Base-by-base conservation (phyloP, 1,284 basidiomycete genomes). In the Termitomyces sp. region DNA sequence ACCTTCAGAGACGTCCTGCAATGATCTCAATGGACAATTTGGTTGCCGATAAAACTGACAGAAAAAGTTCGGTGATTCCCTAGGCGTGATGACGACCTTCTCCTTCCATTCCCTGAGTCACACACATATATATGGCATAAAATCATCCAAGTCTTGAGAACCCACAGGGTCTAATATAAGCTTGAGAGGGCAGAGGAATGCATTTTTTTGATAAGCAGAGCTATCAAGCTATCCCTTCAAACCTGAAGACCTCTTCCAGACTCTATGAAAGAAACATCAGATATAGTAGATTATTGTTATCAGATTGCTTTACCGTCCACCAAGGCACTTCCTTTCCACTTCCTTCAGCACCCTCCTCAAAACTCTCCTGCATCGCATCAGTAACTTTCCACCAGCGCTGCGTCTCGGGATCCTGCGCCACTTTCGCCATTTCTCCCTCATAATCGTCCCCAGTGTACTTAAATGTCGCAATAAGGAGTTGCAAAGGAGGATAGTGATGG, bases 331-430 rank as follows among this genome's bases (percentile, higher is more conserved):
- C 78, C 19, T 73, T 71, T 8, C 80, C 86, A 58, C 86, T 89
- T 6, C 88, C 88, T 1, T 73, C 76, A 2, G 89, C 88, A 17
- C 81, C 87, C 1, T 80, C 74, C 8, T 85, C 76, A 42, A 90
- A 81, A 63, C 81, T 86, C 70, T 87, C 83, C 68, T 92, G 90
- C 88, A 91, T 88, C 3, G 68, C 73, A 66, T 91, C 90, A 0
- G 88, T 86, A 55, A 90, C 68, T 62, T 76, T 72, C 90, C 90
- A 92, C 90, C 90, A 92, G 54, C 76, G 67, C 64, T 79, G 77
- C 17, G 88, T 91, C 64, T 84, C 82, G 36, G 79, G 75, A 65
- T 89, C 86, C 26, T 81, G 77, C 5, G 76, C 81, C 36, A 90
- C 78, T 30, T 69, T 74, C 44, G 70, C 74, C 88, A 90, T 90